Conservation (phyloP, 768 basidiomycete genomes). For the Boletus rufocinnamomeus region DNA sequence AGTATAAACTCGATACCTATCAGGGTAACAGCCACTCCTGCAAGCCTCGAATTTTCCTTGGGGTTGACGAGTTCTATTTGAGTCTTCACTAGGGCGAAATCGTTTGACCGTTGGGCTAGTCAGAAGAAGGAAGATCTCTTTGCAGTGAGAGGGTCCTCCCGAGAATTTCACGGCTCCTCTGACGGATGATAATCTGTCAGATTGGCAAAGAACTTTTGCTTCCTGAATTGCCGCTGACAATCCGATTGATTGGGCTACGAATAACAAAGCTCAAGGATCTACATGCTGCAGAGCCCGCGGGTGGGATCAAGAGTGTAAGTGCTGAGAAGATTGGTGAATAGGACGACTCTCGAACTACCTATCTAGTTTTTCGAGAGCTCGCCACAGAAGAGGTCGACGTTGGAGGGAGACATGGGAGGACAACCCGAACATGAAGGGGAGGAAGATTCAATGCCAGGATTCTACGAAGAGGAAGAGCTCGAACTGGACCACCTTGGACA, state of each 20-base stretch:
- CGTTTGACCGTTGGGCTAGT: slow-evolving; percentile 72
- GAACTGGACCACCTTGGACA: slow-evolving; percentile 22
- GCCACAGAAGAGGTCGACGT: slow-evolving; percentile 45
- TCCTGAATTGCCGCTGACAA: slow-evolving; percentile 73
- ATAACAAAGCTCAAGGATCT: slow-evolving; percentile 90
- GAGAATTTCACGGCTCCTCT: background rate
- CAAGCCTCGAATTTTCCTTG: background rate
- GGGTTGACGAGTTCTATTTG: slow-evolving; percentile 10
- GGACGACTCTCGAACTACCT: background rate
- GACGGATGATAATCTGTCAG: slow-evolving; percentile 37
- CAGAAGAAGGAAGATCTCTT: slow-evolving; percentile 76
- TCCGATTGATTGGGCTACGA: slow-evolving; percentile 86
- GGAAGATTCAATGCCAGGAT: slow-evolving; percentile 51
- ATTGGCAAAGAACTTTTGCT: slow-evolving; percentile 81
- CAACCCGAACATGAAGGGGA: slow-evolving; percentile 26
- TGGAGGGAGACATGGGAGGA: slow-evolving; percentile 18
- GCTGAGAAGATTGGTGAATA: background rate
- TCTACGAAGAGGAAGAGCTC: slow-evolving; percentile 47
- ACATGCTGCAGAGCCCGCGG: slow-evolving; percentile 42
- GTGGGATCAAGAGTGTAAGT: slow-evolving; percentile 75
- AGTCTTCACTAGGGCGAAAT: slow-evolving; percentile 85
- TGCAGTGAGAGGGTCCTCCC: slow-evolving; percentile 47
- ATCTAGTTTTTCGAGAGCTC: slow-evolving; percentile 58
- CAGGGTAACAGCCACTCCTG: slow-evolving; percentile 51
- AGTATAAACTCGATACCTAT: slow-evolving; percentile 90